Base-by-base conservation (phyloP, 345 rosid species). In the Murraya koenigii region DNA sequence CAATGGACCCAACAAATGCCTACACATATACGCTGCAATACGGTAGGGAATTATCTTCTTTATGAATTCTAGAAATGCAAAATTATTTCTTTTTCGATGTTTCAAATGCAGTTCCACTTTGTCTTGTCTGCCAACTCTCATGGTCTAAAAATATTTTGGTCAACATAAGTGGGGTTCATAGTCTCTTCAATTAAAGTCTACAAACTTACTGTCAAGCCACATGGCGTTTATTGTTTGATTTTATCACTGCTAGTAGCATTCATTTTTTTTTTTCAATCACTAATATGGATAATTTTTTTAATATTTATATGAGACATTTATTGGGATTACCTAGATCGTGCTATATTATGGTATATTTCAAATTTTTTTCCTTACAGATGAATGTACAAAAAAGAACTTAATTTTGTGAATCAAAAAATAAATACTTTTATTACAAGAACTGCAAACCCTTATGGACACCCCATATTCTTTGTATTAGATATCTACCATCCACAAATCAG, bases 251-350 rank as follows among this genome's bases (percentile, higher is more conserved):
- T 9, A 61, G 35, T 61, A 26, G 17, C 35, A 6, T 61, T 28
- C 1, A 26, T 30, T 30, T 30, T 30, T 10, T 41, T 33, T 3
- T 33, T 41, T 2, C 0, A 10, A 41, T 41, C 47, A 41, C 47
- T 41, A 14, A 8, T 10, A 41, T 0, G 10, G 10, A 10, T 10
- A 10, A n/a, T n/a, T n/a, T n/a, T 10, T 9, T 41, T 10, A 14
- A 11, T 41, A 10, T 10, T 41, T 41, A 41, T 41, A 10, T 10
- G 14, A 41, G 8, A 10, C 47, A 2, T n/a, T 41, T 41, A 2
- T 3, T 41, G 0, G 1, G 14, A 41, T 2, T 0, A 41, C 47
- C 2, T 41, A 41, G 47, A 41, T 41, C 0, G 2, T 1, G 2
- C 2, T 30, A 1, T 30, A 30, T 30, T 30, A 30, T 30, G 2